phyloP scores from a whole-genome alignment of 495 filamentous ascomycete genomes.

The Neurospora discreta region DNA sequence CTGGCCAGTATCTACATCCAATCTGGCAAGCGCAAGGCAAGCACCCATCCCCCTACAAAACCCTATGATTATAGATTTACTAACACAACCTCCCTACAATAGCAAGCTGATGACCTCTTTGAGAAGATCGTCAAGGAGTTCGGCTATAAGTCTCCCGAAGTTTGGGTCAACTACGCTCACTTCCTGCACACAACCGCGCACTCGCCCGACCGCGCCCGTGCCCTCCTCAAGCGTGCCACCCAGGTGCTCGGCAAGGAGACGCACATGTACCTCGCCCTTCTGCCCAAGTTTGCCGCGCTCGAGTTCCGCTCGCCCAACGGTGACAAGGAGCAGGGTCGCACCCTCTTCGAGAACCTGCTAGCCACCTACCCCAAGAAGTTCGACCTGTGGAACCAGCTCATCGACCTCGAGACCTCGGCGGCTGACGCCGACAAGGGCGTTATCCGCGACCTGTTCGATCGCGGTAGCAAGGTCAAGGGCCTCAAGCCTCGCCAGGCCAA shows the following conservation, averaged over 20 bases:
- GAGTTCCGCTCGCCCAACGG: conserved; percentile 80
- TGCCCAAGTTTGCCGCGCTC: conserved; percentile 76
- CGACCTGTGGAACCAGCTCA: conserved; percentile 83
- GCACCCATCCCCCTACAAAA: conserved; percentile 5
- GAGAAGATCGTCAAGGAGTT: conserved; percentile 78
- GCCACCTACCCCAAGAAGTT: conserved; percentile 76
- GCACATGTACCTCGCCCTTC: conserved; percentile 63
- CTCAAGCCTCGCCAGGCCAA: conserved; percentile 63
- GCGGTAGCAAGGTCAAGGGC: conserved; percentile 58
- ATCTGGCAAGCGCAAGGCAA: conserved; percentile 62
- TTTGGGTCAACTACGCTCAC: conserved; percentile 91
- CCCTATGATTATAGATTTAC: neutral
- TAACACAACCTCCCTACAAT: conserved; percentile 27
- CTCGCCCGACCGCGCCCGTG: conserved; percentile 62
- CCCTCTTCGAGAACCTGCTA: conserved; percentile 83
- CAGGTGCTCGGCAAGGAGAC: conserved; percentile 57
- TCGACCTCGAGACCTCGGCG: conserved; percentile 66
- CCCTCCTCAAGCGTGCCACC: conserved; percentile 71
- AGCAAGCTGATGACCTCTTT: conserved; percentile 89
- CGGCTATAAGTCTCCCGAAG: conserved; percentile 58
- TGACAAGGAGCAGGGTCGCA: conserved; percentile 83
- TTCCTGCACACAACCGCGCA: conserved; percentile 68
- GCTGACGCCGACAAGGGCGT: conserved; percentile 46
- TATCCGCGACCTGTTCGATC: conserved; percentile 66
- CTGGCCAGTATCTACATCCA: conserved; percentile 91